Base-by-base conservation (phyloP, 805 yeast species). In the Brettanomyces naardenensis region DNA sequence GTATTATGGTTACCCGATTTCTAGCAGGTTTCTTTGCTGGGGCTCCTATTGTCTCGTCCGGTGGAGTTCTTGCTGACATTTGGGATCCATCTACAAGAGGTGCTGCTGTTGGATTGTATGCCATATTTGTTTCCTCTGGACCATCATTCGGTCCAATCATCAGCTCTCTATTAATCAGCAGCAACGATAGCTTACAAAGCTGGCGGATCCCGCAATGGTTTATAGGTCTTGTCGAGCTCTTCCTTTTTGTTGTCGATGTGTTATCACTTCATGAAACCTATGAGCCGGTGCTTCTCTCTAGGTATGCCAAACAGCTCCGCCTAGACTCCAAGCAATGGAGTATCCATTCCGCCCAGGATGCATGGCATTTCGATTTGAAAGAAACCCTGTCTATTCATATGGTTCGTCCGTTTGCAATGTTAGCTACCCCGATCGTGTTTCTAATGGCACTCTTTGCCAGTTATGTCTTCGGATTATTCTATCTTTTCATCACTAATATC, bases 81-180 rank as follows among this genome's bases (percentile, higher is more conserved):
- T 78, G 67, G 58, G 48, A 55, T 10, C 72, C 77, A 3, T 56
- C 62, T 22, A 52, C 56, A 10, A 64, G 85, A 51, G 85, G 81
- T 22, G 55, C 59, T 38, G 78, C 79, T 30, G 65, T 66, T 40
- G 73, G 56, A n/a, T 61, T 56, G 45, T 79, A 69, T 44, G 64
- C 72, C 43, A 63, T 53, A 46, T 68, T 71, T 56, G 76, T 60
- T 38, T 69, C 78, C 36, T 53, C 73, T 31, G 94, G 92, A 1
- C 89, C 94, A 1, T 68, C 80, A 0, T 52, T 80, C 19, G 87
- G 87, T 0, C 89, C 89, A 0, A 56, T 78, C 3, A 63, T 78
- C 4, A 61, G 78, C 25, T 69, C 65, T 38, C 7, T 73, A 4
- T 53, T 70, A 33, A 48, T 76, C 37, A 65, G 66, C 31, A 66